Percentiles rank a stretch among this genome's conserved stretches.
These are phyloP conservation scores for Gyrodon lividus DNA, from an alignment of 768 basidiomycete species.

Conservation along the genomic window DNA sequence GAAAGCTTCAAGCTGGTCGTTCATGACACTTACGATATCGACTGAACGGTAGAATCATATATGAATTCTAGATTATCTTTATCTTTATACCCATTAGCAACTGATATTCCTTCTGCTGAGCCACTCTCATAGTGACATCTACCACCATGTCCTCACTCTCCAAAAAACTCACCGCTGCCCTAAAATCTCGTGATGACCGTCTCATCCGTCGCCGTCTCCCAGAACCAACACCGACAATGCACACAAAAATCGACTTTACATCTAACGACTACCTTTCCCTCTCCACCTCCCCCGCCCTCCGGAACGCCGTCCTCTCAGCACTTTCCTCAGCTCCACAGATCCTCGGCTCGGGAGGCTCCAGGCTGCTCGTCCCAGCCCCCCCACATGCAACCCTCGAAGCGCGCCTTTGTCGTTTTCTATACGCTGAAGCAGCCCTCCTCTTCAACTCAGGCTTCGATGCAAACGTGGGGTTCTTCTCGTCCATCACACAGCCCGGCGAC, in stretches of 20 bases:
- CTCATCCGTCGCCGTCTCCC: slow-evolving; percentile 71
- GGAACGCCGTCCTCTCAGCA: slow-evolving; percentile 54
- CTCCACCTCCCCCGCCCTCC: slow-evolving; percentile 55
- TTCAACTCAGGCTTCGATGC: slow-evolving; percentile 96
- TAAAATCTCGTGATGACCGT: slow-evolving; percentile 64
- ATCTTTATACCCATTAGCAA: background rate
- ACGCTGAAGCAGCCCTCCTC: slow-evolving; percentile 62
- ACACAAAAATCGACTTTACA: slow-evolving; percentile 58
- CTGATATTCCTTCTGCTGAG: too few relatives aligned
- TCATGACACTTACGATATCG: too few relatives aligned
- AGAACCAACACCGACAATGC: slow-evolving; percentile 42
- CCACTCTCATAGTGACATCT: too few relatives aligned
- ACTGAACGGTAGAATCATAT: slow-evolving; percentile 6
- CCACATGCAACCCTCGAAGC: slow-evolving; percentile 68
- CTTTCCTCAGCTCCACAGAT: slow-evolving; percentile 52
- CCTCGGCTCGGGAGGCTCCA: slow-evolving; percentile 85
- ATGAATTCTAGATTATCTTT: background rate
- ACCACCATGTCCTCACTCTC: slow-evolving; percentile 34
- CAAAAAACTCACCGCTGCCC: slow-evolving; percentile 47
- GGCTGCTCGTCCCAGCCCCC: slow-evolving; percentile 66
- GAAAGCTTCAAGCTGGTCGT: too few relatives aligned
- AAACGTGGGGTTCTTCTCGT: slow-evolving; percentile 83
- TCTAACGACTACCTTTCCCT: slow-evolving; percentile 94
- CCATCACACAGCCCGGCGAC: slow-evolving; percentile 76
- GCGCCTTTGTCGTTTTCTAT: slow-evolving; percentile 65